Evolutionary conservation across 2,329 filamentous ascomycete species (phyloP), one percentile per base, ranked within the genome.

Genomic region (Celoporthe dispersa): DNA sequence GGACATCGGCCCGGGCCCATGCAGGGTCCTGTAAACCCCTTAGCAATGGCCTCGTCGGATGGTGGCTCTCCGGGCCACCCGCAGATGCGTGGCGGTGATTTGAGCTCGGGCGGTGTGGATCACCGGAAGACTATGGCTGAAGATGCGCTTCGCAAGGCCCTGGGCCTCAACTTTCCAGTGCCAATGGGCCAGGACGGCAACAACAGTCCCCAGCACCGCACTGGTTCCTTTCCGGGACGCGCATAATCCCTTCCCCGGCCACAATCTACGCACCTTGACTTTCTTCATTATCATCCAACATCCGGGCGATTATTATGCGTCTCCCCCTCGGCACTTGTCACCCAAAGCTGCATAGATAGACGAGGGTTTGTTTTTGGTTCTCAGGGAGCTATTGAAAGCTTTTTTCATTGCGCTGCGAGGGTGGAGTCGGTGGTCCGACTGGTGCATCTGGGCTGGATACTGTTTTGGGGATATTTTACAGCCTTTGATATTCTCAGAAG

Each of bases 291-390:
- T 64, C 19, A 48, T 44, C 25, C 22, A 64, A 37, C 37, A 55
- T 64, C 37, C 51, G 53, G 53, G 69, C 64, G 48, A 61, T 70
- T 57, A 31, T 72, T 68, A 53, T 64, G 35, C 53, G 64, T 37
- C 61, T 66, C 57, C 55, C 59, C 65, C 61, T 59, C 31, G 57
- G 65, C 62, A 66, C 35, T 48, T 55, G 66, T 44, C 70, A 60
- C 64, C 53, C 68, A 63, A 70, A 68, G 64, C 51, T 70, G 68
- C 70, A 72, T 68, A 62, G 48, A 68, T 70, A 63, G 63, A 65
- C 44, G 33, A 51, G 35, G 65, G 48, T 25, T 62, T 55, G 44
- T 44, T 55, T 59, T 59, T 59, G 53, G 64, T 25, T 53, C 68
- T 59, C 55, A 53, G 64, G 48, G 68, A 70, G 62, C 61, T 70